Percentiles rank a stretch among this genome's conserved stretches.
phyloP scores from a whole-genome alignment of 2,329 filamentous ascomycete species.

The Tolypocladium amazonense region DNA sequence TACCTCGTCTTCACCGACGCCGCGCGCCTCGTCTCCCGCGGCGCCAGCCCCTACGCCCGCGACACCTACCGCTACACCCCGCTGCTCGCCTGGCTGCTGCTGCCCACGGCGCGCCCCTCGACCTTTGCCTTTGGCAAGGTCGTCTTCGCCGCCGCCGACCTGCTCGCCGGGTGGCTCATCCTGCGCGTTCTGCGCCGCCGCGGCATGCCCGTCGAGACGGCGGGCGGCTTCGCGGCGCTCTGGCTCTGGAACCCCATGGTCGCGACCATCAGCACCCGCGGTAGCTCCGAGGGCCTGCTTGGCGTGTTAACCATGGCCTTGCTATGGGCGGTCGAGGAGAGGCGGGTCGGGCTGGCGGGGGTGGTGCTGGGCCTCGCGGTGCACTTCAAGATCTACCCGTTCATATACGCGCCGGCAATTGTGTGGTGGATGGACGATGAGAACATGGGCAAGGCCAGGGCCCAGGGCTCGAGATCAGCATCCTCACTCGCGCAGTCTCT shows the following conservation, averaged over 20 bases:
- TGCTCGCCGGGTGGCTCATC: slow-evolving; percentile 76
- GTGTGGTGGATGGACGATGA: slow-evolving; percentile 68
- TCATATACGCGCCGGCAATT: slow-evolving; percentile 80
- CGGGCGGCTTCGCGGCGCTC: slow-evolving; percentile 69
- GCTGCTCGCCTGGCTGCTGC: slow-evolving; percentile 79
- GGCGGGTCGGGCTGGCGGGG: slow-evolving; percentile 55
- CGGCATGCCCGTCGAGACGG: slow-evolving; percentile 39
- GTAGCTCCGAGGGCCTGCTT: slow-evolving; percentile 84
- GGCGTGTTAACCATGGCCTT: slow-evolving; percentile 75
- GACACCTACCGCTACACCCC: slow-evolving; percentile 98
- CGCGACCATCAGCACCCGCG: slow-evolving; percentile 87
- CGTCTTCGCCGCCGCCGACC: slow-evolving; percentile 73
- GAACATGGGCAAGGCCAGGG: slow-evolving; percentile 19
- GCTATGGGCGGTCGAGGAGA: slow-evolving; percentile 68
- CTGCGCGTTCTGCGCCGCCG: slow-evolving; percentile 25
- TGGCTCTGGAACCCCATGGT: slow-evolving; percentile 99
- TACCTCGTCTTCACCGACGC: slow-evolving; percentile 98
- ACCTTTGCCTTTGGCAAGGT: slow-evolving; percentile 74
- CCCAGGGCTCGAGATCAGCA: background rate
- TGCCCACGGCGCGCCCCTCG: slow-evolving; percentile 58
- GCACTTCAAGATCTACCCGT: slow-evolving; percentile 98
- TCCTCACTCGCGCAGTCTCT: slow-evolving; percentile 13
- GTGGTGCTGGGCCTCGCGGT: slow-evolving; percentile 71
- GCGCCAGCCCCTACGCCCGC: slow-evolving; percentile 68
- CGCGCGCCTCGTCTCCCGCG: slow-evolving; percentile 60